Base-by-base conservation (phyloP, 1,139 yeast genomes). In the Zygosaccharomyces sapae region DNA sequence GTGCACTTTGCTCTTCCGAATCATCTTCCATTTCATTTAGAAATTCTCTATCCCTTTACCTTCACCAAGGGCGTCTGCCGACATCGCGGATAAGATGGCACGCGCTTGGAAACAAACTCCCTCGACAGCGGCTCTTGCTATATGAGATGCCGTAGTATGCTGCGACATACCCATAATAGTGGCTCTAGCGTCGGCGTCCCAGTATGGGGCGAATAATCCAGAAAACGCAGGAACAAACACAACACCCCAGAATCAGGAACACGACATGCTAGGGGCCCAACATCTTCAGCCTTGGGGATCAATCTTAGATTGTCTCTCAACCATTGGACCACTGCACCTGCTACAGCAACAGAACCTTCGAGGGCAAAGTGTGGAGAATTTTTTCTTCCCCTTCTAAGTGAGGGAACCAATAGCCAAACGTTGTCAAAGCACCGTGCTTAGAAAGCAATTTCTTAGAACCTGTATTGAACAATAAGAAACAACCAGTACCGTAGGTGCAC, bases 401-500 rank as follows among this genome's bases (percentile, higher is more conserved):
- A 37, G 95, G 94, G 70, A 89, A 85, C 86, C 95, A 87, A 72
- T 77, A 90, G 1, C 94, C 96, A 49, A 89, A 77, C 1, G 97
- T 90, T 37, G 97, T 88, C 58, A 90, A 75, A 8, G 95, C 81
- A 42, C 97, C 97, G 63, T 86, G 82, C 38, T 78, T 74, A 35
- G 90, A 81, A 42, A 83, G 77, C 66, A 83, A 71, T 55, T 80
- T 79, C 41, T 73, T 67, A 29, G 73, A 68, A 47, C 97, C 97
- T 2, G 96, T 87, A 70, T 90, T 90, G 74, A 86, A 88, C 55
- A 90, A 74, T 55, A 90, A 69, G 76, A 90, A 90, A 67, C 96
- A 87, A 54, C 97, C 97, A 2, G 97, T 90, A 56, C 97, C 97
- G 64, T 89, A 90, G n/a, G 97, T 90, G 74, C 95, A 87, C 69